A percentile compares a stretch with the other conserved stretches of the same genome.
phyloP scores from a whole-genome alignment of 192 early-diverging fungal genomes.

The Gaertneriomyces semiglobifer region DNA sequence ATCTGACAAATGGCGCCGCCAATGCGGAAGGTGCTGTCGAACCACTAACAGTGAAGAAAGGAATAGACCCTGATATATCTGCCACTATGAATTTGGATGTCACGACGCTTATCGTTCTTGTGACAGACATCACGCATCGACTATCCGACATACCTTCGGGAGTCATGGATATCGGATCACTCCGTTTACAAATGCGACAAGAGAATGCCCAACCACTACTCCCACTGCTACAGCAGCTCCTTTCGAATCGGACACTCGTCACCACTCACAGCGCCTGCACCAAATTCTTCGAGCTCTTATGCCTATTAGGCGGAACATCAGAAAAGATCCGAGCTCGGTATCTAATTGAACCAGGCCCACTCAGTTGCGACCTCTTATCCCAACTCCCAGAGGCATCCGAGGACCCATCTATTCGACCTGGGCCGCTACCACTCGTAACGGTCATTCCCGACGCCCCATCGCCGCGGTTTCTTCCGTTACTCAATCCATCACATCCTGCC shows the following conservation, averaged over 20 bases:
- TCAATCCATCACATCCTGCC: neutral
- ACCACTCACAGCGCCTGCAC: conserved; percentile 33
- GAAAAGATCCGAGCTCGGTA: conserved; percentile 30
- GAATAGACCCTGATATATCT: conserved; percentile 13
- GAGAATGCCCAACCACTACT: conserved; percentile 31
- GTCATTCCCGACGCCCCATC: conserved; percentile 34
- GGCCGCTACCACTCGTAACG: neutral
- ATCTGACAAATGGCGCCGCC: neutral
- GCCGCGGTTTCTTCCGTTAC: conserved; percentile 23
- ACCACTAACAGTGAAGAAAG: neutral
- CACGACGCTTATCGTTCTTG: conserved; percentile 42
- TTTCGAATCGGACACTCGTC: conserved; percentile 19
- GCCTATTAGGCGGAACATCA: conserved; percentile 36
- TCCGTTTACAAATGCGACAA: conserved; percentile 31
- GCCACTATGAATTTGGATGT: conserved; percentile 45
- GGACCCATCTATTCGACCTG: neutral
- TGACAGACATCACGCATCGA: conserved; percentile 27
- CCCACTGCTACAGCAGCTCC: conserved; percentile 16
- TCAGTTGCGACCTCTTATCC: conserved; percentile 3
- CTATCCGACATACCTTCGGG: conserved; percentile 35
- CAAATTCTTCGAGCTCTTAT: conserved; percentile 35
- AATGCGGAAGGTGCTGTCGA: conserved; percentile 1
- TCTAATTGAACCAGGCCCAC: conserved; percentile 23
- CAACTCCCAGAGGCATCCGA: neutral
- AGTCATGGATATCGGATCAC: conserved; percentile 33